Evolutionary conservation across 2,329 filamentous ascomycete species (phyloP).

Genomic region (Aspergillus hiratsukae): DNA sequence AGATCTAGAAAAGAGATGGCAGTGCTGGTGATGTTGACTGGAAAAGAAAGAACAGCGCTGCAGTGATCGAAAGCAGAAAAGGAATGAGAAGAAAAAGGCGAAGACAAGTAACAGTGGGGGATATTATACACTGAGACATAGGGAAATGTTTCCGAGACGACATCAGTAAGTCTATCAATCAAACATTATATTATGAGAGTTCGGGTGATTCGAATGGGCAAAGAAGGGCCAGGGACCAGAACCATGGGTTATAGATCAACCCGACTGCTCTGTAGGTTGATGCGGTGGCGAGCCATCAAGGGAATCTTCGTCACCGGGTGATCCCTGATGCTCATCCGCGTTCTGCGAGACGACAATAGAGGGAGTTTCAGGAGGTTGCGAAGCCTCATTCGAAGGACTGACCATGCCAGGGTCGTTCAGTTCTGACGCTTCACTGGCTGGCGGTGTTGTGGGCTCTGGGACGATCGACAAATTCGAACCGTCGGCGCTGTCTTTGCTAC

Average conservation of each 20-base stretch:
- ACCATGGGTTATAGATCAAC: slow-evolving; percentile 12
- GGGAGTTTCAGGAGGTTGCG: slow-evolving; percentile 23
- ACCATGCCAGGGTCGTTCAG: slow-evolving; percentile 19
- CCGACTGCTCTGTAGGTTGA: slow-evolving; percentile 22
- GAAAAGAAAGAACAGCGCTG: not conserved
- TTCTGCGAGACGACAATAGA: slow-evolving; percentile 34
- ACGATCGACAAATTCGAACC: slow-evolving; percentile 27
- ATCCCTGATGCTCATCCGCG: slow-evolving; percentile 18
- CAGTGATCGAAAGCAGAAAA: not conserved
- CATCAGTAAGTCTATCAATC: slow-evolving; percentile 29
- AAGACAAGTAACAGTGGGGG: not conserved
- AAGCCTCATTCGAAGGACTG: slow-evolving; percentile 18
- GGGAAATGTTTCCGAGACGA: slow-evolving; percentile 23
- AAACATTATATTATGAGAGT: slow-evolving; percentile 27
- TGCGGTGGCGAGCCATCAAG: slow-evolving; percentile 18
- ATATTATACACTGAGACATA: slow-evolving; percentile 20
- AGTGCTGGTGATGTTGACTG: not conserved
- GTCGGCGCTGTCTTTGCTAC: slow-evolving; percentile 36
- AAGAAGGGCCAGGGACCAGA: not conserved
- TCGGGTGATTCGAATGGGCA: not conserved
- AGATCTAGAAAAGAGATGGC: not conserved
- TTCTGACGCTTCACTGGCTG: slow-evolving; percentile 18
- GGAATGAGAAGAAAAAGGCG: slow-evolving; percentile 1
- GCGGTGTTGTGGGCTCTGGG: slow-evolving; percentile 31
- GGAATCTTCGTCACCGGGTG: slow-evolving; percentile 16